Evolutionary conservation across 2,329 filamentous ascomycete genomes (phyloP), one percentile per base, ranked within the genome.

Genomic region (Penicillium glabrum): DNA sequence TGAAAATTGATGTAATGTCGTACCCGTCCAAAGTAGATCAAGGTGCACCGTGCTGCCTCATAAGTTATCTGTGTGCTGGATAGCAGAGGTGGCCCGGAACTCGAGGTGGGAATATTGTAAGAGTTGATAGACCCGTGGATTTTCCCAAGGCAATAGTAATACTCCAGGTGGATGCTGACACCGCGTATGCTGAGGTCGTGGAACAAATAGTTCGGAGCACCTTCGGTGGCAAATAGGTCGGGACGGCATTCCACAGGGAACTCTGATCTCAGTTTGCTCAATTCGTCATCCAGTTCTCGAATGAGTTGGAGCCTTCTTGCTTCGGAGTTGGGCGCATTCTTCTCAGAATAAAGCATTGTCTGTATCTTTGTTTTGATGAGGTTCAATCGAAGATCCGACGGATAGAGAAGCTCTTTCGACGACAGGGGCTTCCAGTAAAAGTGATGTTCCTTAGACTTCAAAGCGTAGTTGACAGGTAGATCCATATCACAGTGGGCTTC

Each of bases 161-260:
- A 69, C 41, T 69, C 65, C 11, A 69, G 53, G 27, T 68, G 67
- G 3, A 68, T 56, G 39, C 59, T 67, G 6, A 66, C 60, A 7
- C 66, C 66, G 1, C 66, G 63, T 3, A 68, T 43, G 44, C 65
- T 67, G 19, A 68, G 50, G 53, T 68, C 67, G 26, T 67, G 67
- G 33, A 67, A 61, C 2, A 60, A 29, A 14, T 64, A 66, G 29
- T 68, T 57, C 0, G 64, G 66, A 5, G 58, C 53, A 9, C 16
- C 50, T 23, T 59, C 56, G 0, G 58, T 64, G 1, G 62, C 59
- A 44, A 67, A 66, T 2, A 51, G 21, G 33, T 68, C 63, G 1
- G 65, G 64, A 33, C 59, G 61, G 23, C 54, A 66, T 3, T 46
- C 54, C 9, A 52, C 54, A 1, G 66, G 64, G 41, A 64, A 68